phyloP scores from a whole-genome alignment of 2,329 filamentous ascomycete species.

The Aspergillus hiratsukae region DNA sequence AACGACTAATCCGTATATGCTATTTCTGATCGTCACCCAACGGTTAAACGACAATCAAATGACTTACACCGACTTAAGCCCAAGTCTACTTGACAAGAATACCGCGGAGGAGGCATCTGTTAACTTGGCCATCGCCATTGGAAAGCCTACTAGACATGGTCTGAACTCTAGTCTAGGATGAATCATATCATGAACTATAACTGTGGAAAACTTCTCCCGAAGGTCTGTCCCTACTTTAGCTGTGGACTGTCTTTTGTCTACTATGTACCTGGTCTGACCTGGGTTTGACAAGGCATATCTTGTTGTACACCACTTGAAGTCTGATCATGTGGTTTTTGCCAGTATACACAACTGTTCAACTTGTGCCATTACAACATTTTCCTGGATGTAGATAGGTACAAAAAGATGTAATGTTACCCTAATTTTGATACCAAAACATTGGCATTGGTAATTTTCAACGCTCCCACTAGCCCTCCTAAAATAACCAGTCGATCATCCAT shows the following conservation, averaged over 20 bases:
- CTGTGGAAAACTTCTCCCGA: no score
- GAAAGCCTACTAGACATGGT: not conserved
- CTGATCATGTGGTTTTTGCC: not conserved
- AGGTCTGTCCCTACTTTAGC: no score
- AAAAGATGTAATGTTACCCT: not conserved
- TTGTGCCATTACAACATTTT: no score
- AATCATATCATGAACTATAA: no score
- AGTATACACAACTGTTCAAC: no score
- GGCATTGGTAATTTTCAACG: not conserved
- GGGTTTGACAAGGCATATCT: not conserved
- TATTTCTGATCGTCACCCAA: not conserved
- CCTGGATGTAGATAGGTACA: no score
- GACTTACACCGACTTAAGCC: not conserved
- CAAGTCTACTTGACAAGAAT: not conserved
- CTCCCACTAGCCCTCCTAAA: not conserved
- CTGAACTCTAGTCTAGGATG: no score
- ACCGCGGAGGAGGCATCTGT: not conserved
- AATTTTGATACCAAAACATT: not conserved
- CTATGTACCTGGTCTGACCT: not conserved
- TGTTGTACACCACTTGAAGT: not conserved
- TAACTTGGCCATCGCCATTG: not conserved
- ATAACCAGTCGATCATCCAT: not conserved
- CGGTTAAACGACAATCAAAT: not conserved
- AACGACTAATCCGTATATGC: not conserved
- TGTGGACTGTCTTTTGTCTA: no score